phyloP scores from a whole-genome alignment of 2,329 filamentous ascomycete genomes.

The Hortaea werneckii region DNA sequence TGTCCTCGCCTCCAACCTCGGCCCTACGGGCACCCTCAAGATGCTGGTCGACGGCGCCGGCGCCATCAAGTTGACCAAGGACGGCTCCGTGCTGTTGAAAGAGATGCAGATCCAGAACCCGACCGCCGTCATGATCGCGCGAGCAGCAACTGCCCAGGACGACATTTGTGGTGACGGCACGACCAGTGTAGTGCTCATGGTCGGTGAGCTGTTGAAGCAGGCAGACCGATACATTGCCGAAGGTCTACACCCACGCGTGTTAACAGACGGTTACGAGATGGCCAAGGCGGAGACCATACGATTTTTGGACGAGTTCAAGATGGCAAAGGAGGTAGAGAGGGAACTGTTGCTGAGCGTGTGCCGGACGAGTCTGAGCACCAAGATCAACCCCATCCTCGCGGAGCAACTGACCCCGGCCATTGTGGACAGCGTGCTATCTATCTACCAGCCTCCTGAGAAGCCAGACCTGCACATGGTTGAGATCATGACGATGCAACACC shows the following conservation, averaged over 20 bases:
- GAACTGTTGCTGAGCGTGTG: slow-evolving; percentile 90
- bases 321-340: slow-evolving; percentile 76
- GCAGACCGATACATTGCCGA: slow-evolving; percentile 92
- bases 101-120: slow-evolving; percentile 96
- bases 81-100: slow-evolving; percentile 75
- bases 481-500: slow-evolving; percentile 99
- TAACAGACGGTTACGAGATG: slow-evolving; percentile 95
- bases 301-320: slow-evolving; percentile 92
- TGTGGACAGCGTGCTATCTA: slow-evolving; percentile 90
- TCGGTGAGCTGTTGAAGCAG: slow-evolving; percentile 96
- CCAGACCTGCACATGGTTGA: slow-evolving; percentile 98
- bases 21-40: slow-evolving; percentile 88
- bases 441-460: slow-evolving; percentile 80
- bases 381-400: slow-evolving; percentile 81
- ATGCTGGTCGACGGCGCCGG: slow-evolving; percentile 65
- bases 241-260: slow-evolving; percentile 90
- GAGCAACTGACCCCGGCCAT: slow-evolving; percentile 89
- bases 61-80: slow-evolving; percentile 95
- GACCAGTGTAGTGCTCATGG: slow-evolving; percentile 87
- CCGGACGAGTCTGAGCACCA: slow-evolving; percentile 87
- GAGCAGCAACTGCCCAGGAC: slow-evolving; percentile 90
- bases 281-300: slow-evolving; percentile 88
- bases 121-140: slow-evolving; percentile 73
- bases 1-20: slow-evolving; percentile 91
- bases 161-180: slow-evolving; percentile 98